phyloP scores from a whole-genome alignment of 2,329 filamentous ascomycete genomes.

The Fusarium albosuccineum region DNA sequence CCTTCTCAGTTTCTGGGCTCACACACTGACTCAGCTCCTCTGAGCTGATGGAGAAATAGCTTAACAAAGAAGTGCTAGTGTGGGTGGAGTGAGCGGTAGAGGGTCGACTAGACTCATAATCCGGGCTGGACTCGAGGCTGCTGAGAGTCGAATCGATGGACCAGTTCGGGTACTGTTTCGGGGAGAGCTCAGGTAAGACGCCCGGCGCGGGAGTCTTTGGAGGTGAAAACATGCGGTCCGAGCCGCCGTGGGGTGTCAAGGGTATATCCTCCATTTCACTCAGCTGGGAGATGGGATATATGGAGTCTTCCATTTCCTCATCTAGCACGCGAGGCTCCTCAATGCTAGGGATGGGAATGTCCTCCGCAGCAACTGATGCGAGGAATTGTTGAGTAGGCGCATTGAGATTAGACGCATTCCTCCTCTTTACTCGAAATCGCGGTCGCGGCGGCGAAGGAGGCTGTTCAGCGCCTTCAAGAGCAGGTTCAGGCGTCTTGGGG shows the following conservation, averaged over 20 bases:
- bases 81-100: conserved; percentile 71
- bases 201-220: conserved; percentile 71
- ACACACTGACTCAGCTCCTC: conserved; percentile 67
- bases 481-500: conserved; percentile 67
- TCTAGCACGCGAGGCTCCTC: conserved; percentile 65
- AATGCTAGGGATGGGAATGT: conserved; percentile 74
- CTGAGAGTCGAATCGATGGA: conserved; percentile 69
- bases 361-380: conserved; percentile 74
- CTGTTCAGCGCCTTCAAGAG: conserved; percentile 50
- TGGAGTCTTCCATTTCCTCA: conserved; percentile 58
- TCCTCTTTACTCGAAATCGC: conserved; percentile 68
- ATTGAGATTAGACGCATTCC: conserved; percentile 64
- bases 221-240: conserved; percentile 62
- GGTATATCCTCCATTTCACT: conserved; percentile 50
- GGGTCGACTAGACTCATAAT: conserved; percentile 70
- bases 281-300: conserved; percentile 53
- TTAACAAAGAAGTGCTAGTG: conserved; percentile 69
- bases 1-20: conserved; percentile 60
- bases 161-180: conserved; percentile 69
- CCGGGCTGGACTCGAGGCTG: conserved; percentile 69
- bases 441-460: conserved; percentile 65
- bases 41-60: conserved; percentile 67
- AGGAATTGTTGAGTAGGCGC: conserved; percentile 75
- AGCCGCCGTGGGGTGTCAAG: conserved; percentile 47
- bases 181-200: conserved; percentile 57